A percentile compares a stretch with the other conserved stretches of the same genome.
Conservation (phyloP, 371 early-diverging fungal genomes). For the Fennellomyces sp. region DNA sequence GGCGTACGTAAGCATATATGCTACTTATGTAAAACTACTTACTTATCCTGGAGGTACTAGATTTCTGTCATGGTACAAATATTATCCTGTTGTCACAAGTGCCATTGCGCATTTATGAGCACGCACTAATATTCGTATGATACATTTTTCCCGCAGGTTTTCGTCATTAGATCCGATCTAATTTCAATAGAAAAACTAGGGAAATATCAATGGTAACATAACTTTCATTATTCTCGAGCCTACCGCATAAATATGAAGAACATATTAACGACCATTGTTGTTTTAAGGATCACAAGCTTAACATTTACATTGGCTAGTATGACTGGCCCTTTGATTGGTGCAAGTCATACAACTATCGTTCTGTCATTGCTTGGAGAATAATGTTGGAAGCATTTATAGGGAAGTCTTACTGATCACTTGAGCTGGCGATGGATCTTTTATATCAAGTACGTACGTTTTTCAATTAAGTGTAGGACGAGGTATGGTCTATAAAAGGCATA, state of each 20-base stretch:
- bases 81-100: not conserved
- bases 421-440: slow-evolving; percentile 56
- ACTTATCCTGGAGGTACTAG: not conserved
- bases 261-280: not conserved
- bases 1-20: slow-evolving; percentile 27
- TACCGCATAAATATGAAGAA: too few relatives aligned
- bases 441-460: slow-evolving; percentile 50
- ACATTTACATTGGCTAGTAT: slow-evolving; percentile 52
- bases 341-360: too few relatives aligned
- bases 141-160: too few relatives aligned
- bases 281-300: slow-evolving; percentile 31
- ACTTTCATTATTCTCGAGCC: too few relatives aligned
- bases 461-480: too few relatives aligned
- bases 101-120: too few relatives aligned
- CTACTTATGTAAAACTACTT: not conserved
- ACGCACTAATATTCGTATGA: too few relatives aligned
- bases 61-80: slow-evolving; percentile 15
- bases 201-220: slow-evolving; percentile 52
- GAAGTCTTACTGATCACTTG: slow-evolving; percentile 41
- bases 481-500: too few relatives aligned
- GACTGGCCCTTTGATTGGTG: slow-evolving; percentile 50
- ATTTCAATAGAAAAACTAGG: slow-evolving; percentile 58
- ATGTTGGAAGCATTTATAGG: slow-evolving; percentile 23
- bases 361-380: too few relatives aligned
- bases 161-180: slow-evolving; percentile 67